Evolutionary conservation across 306 rosid genomes (phyloP).

Genomic region (Pyrus betulifolia): DNA sequence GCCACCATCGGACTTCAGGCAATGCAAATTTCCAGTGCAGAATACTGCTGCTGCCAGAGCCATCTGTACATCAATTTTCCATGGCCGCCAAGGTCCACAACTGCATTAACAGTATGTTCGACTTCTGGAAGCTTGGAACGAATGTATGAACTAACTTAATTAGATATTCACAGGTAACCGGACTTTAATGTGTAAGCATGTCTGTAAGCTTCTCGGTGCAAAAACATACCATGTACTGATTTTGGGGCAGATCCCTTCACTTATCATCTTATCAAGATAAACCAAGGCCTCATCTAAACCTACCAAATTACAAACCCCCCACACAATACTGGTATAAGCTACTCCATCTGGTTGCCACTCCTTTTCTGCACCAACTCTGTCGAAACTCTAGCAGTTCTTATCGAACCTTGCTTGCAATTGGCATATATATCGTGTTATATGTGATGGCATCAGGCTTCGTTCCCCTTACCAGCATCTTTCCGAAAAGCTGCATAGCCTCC

Average conservation of each 20-base stretch:
- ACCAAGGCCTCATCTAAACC: slow-evolving; percentile 57
- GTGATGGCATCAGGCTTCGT: slow-evolving; percentile 51
- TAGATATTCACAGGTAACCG: not conserved
- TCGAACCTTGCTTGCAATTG: slow-evolving; percentile 60
- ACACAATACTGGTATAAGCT: slow-evolving; percentile 53
- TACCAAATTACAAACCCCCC: slow-evolving; percentile 60
- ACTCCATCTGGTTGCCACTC: slow-evolving; percentile 61
- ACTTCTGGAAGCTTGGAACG: not conserved
- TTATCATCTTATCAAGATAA: slow-evolving; percentile 60
- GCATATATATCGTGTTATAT: slow-evolving; percentile 44
- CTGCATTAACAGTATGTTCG: not conserved
- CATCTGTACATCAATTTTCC: not conserved
- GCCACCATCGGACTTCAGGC: not conserved
- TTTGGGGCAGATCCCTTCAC: slow-evolving; percentile 54
- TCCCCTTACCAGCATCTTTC: slow-evolving; percentile 63
- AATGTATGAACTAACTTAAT: not conserved
- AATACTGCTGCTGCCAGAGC: not conserved
- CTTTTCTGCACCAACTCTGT: slow-evolving; percentile 31
- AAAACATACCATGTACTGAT: slow-evolving; percentile 47
- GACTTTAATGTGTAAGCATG: not conserved
- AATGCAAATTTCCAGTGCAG: not conserved
- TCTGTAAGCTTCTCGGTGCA: too few species aligned
- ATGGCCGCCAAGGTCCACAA: not conserved
- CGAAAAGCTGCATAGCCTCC: slow-evolving; percentile 49
- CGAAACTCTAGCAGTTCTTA: slow-evolving; percentile 51